A percentile compares a stretch with the other conserved stretches of the same genome.
Evolutionary conservation across 139 green algal species (phyloP).

Genomic region (Micromonas commoda): DNA sequence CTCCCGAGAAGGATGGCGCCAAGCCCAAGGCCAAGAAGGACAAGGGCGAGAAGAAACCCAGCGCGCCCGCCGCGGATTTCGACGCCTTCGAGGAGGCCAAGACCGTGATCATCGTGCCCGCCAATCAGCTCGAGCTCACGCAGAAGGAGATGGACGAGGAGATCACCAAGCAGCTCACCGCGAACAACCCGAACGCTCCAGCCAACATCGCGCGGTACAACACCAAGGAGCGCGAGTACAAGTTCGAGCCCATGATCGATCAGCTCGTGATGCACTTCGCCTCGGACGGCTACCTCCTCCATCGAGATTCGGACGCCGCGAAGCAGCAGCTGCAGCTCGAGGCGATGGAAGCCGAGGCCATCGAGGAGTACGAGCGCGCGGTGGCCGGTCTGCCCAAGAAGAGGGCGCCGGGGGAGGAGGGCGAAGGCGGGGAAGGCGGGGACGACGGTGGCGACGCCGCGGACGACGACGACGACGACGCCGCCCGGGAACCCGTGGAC

Average conservation of each 20-base stretch:
- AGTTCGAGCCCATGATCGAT: conserved; percentile 79
- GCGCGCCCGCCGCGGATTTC: not conserved
- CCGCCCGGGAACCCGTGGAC: conserved; percentile 41
- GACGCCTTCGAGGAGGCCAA: not conserved
- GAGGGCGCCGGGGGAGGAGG: not conserved
- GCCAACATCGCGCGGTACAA: conserved; percentile 76
- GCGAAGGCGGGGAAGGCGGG: not conserved
- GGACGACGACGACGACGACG: conserved; percentile 11
- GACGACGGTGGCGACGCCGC: not conserved
- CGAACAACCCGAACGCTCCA: conserved; percentile 66
- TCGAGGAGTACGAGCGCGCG: conserved; percentile 12
- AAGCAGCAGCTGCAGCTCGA: conserved; percentile 64
- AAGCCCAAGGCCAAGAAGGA: not conserved
- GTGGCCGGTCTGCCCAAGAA: not conserved
- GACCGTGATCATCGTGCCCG: conserved; percentile 23
- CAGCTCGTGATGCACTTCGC: conserved; percentile 61
- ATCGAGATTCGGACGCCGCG: conserved; percentile 65
- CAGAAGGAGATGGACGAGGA: conserved; percentile 74
- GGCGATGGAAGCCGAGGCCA: conserved; percentile 56
- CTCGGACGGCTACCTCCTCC: conserved; percentile 73
- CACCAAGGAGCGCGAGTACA: conserved; percentile 55
- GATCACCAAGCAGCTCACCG: conserved; percentile 74
- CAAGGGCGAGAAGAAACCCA: not conserved
- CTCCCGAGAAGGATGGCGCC: not conserved
- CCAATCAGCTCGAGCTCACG: conserved; percentile 47